Evolutionary conservation across 1,284 basidiomycete genomes (phyloP), one percentile per base, ranked within the genome.

Genomic region (Calocybe gambosa): DNA sequence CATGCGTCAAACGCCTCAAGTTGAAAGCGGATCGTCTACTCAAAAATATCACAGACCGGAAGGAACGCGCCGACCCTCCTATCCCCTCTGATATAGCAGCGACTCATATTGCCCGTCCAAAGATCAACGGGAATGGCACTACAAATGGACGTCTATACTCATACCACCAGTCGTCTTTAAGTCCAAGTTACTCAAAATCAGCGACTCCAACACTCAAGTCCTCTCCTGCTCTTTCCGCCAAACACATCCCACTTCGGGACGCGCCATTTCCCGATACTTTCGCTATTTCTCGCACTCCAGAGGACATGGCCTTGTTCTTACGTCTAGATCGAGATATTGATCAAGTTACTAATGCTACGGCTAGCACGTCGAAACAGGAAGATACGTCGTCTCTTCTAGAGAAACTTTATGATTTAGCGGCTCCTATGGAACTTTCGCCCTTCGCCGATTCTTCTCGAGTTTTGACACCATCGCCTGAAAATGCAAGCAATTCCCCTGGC

Each of bases 1-100:
- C 75, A 50, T 86, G 85, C 50, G 91, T 88, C 1, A 74, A 75
- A 48, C 83, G 88, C 39, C 76, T 96, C 55, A 78, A 80, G 55
- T 70, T 73, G 55, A 93, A 93, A 63, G 85, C 91, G 0, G 85
- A 92, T 48, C 75, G 83, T 55, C 76, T 97, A 21, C 78, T 98
- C 25, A 81, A 82, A 57, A 86, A 94, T 58, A 83, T 98, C 53
- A 89, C 87, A 1, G 95, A 98, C 63, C 81, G 83, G 52, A 86
- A 85, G 58, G 92, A 95, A 54, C 77, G 85, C 43, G 68, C 70
- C 5, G 84, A 84, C 55, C 84, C 82, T 15, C 61, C 60, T 51
- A 80, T 80, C 40, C 80, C 80, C 23, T 58, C 68, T 38, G 68
- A 77, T 50, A 66, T 78, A n/a, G 67, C 69, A 48, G 58, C 55